phyloP scores from a whole-genome alignment of 1,284 basidiomycete genomes.

The Cryptococcus amylolentus region DNA sequence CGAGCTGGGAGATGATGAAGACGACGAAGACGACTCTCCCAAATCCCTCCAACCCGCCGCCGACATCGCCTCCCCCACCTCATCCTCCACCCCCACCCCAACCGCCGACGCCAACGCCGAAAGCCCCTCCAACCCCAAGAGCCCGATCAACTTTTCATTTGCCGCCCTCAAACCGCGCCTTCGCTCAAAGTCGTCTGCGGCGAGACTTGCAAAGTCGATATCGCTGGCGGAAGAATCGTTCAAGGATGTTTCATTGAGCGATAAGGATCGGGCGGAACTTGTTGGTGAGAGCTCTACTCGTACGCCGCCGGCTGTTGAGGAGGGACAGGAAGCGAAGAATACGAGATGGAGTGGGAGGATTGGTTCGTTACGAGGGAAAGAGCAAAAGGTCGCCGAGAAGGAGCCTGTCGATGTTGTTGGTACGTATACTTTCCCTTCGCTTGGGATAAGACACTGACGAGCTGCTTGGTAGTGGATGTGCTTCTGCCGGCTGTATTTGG shows the following conservation, averaged over 20 bases:
- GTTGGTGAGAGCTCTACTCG: no score
- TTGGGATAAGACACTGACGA: not conserved
- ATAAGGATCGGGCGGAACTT: no score
- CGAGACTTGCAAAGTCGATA: not conserved
- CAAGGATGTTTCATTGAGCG: no score
- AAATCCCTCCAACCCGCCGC: not conserved
- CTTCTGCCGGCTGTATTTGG: constrained; percentile 15
- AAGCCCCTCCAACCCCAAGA: not conserved
- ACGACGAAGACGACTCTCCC: not conserved
- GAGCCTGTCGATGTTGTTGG: not conserved
- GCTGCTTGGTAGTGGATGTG: constrained; percentile 9
- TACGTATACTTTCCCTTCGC: not conserved
- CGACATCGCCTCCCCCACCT: not conserved
- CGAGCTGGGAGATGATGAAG: not conserved
- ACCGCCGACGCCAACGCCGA: no score
- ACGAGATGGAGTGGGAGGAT: not conserved
- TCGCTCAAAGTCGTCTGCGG: not conserved
- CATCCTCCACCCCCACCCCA: not conserved
- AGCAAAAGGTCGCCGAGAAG: not conserved
- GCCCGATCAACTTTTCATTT: not conserved
- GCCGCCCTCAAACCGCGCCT: not conserved
- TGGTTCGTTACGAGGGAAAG: not conserved
- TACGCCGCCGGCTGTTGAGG: not conserved
- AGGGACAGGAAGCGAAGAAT: not conserved
- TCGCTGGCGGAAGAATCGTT: not conserved